Evolutionary conservation across 2,329 filamentous ascomycete genomes (phyloP).

Genomic region (Amylocarpus encephaloides): DNA sequence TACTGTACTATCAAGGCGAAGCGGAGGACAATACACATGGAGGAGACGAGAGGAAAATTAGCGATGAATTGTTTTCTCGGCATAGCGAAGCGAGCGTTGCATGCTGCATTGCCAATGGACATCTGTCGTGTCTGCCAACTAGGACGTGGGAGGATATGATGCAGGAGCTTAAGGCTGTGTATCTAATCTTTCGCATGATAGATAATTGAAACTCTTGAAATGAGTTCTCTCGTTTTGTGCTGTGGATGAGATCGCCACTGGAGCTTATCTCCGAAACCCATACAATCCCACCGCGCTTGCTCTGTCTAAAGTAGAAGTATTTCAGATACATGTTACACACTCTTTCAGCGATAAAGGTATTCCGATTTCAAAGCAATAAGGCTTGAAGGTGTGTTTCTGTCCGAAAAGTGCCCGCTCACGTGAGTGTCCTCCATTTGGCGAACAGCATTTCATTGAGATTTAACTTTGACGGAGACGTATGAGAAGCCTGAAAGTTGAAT

Average conservation of each 20-base stretch:
- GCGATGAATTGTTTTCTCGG: too few species aligned
- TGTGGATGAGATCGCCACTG: not conserved
- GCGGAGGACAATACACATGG: too few species aligned
- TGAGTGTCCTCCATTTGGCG: not conserved
- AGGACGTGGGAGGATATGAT: not conserved
- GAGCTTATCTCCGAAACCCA: not conserved
- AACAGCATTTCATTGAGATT: not conserved
- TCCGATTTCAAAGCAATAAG: slow-evolving; percentile 6
- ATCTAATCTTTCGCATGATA: not conserved
- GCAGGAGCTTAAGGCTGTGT: not conserved
- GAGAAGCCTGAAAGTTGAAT: not conserved
- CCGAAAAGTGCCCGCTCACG: slow-evolving; percentile 10
- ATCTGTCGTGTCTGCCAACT: not conserved
- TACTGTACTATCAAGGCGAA: too few species aligned
- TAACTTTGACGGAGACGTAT: not conserved
- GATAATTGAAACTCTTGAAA: not conserved
- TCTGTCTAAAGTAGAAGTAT: not conserved
- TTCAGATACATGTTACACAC: not conserved
- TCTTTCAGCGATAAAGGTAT: not conserved
- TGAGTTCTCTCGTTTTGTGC: not conserved
- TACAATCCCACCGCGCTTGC: not conserved
- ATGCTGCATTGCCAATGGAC: not conserved
- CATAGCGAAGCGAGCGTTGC: too few species aligned
- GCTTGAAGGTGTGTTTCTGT: not conserved
- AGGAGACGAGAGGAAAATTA: too few species aligned